Conservation (phyloP, 202 grass and related monocot species). For the Cymbopogon flexuosus region DNA sequence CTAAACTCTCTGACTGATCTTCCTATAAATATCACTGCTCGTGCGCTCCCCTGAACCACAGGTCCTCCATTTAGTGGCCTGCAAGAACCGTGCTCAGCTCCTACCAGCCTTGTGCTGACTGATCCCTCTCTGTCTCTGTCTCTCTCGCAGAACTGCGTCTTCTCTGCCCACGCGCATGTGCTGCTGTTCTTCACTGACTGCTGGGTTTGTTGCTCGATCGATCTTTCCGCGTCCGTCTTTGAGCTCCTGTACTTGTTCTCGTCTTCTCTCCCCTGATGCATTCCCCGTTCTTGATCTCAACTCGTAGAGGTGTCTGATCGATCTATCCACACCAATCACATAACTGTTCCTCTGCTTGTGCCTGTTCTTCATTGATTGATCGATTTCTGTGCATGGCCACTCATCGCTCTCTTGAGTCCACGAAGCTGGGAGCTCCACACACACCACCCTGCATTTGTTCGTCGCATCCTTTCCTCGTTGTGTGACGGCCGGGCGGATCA, state of each 20-base stretch:
- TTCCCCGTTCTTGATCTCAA: neutral
- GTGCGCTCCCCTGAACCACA: neutral
- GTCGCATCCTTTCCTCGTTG: neutral
- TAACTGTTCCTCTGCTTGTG: too few relatives aligned
- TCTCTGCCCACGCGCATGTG: neutral
- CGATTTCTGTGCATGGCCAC: neutral
- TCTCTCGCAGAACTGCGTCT: neutral
- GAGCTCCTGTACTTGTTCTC: neutral
- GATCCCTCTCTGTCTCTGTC: neutral
- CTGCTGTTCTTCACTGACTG: neutral
- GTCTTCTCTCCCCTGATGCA: neutral
- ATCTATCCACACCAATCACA: too few relatives aligned
- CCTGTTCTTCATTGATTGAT: neutral
- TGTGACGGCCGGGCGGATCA: neutral
- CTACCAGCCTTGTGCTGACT: neutral
- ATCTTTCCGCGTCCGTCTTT: too few relatives aligned
- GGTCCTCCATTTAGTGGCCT: slow-evolving; percentile 34
- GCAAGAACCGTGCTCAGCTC: slow-evolving; percentile 23
- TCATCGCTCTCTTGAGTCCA: neutral
- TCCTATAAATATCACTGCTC: slow-evolving; percentile 37
- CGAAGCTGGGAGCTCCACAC: neutral
- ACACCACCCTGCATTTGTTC: neutral
- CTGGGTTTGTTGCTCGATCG: neutral
- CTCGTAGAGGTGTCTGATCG: neutral
- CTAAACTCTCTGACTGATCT: neutral